Percentiles rank a stretch among this genome's conserved stretches.
phyloP scores from a whole-genome alignment of 73 alveolate species.

The Halteria grandinella region DNA sequence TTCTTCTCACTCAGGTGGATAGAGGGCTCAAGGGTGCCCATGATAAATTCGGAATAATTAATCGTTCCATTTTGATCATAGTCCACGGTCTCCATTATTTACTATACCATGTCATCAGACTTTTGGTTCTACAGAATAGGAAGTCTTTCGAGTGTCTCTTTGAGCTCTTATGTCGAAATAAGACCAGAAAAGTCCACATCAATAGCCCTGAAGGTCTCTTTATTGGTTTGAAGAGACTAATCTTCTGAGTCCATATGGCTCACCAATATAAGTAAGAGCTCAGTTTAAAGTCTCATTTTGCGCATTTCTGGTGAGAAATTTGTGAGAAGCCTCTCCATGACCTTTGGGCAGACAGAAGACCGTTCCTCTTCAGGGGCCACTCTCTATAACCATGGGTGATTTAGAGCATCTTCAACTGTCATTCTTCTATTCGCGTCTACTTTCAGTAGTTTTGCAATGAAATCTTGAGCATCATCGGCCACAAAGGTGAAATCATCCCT shows the following conservation, averaged over 20 bases:
- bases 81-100: slow-evolving; percentile 15
- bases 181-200: slow-evolving; percentile 49
- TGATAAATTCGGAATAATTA: slow-evolving; percentile 38
- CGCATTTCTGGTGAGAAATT: slow-evolving; percentile 8
- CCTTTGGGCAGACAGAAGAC: slow-evolving; percentile 1
- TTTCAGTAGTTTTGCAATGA: slow-evolving; percentile 1
- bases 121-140: not conserved
- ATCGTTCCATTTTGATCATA: slow-evolving; percentile 47
- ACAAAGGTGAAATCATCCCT: slow-evolving; percentile 9
- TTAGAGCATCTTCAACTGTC: slow-evolving; percentile 63
- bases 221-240: not conserved
- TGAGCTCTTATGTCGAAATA: slow-evolving; percentile 22
- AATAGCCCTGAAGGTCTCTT: slow-evolving; percentile 56
- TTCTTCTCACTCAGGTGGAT: not conserved
- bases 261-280: slow-evolving; percentile 25
- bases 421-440: slow-evolving; percentile 55
- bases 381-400: slow-evolving; percentile 80
- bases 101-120: slow-evolving; percentile 11
- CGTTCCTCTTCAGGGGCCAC: slow-evolving; percentile 36
- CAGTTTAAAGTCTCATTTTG: slow-evolving; percentile 3
- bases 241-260: slow-evolving; percentile 15
- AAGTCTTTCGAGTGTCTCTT: slow-evolving; percentile 10
- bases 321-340: not conserved
- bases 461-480: slow-evolving; percentile 41
- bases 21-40: slow-evolving; percentile 29